phyloP scores from a whole-genome alignment of 1,284 basidiomycete species.

The Cryptococcus sp. region DNA sequence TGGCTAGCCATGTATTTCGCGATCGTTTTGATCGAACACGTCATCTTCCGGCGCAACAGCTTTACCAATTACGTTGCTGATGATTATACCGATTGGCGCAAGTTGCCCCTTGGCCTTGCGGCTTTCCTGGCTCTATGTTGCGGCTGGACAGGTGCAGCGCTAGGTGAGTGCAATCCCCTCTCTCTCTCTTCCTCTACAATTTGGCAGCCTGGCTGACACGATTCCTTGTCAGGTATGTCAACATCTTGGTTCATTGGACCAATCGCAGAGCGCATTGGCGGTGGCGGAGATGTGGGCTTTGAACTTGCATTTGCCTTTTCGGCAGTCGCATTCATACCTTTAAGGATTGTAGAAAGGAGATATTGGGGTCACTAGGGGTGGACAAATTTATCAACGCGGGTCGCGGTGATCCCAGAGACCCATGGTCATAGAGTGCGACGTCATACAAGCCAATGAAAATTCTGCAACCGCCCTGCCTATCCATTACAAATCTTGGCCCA shows the following conservation, averaged over 20 bases:
- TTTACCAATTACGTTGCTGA: slow-evolving; percentile 51
- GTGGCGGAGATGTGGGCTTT: not conserved
- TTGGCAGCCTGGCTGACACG: not conserved
- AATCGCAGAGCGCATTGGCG: not conserved
- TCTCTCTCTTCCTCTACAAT: too few relatives aligned
- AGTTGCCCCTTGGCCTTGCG: slow-evolving; percentile 44
- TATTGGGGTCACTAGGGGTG: too few relatives aligned
- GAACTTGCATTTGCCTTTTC: not conserved
- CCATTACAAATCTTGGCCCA: too few relatives aligned
- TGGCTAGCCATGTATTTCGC: slow-evolving; percentile 29
- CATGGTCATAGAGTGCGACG: too few relatives aligned
- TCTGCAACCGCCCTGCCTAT: too few relatives aligned
- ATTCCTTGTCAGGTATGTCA: not conserved
- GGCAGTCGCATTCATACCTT: not conserved
- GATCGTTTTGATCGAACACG: slow-evolving; percentile 50
- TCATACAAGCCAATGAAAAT: too few relatives aligned
- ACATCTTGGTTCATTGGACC: not conserved
- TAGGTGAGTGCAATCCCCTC: not conserved
- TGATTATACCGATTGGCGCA: slow-evolving; percentile 36
- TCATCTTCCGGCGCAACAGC: slow-evolving; percentile 47
- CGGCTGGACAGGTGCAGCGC: slow-evolving; percentile 2
- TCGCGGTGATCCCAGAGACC: too few relatives aligned
- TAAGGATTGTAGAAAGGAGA: too few relatives aligned
- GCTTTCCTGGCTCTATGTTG: slow-evolving; percentile 31
- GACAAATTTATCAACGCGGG: too few relatives aligned